Conservation (phyloP, 2,329 filamentous ascomycete species). For the Chrysoporthe austroafricana region DNA sequence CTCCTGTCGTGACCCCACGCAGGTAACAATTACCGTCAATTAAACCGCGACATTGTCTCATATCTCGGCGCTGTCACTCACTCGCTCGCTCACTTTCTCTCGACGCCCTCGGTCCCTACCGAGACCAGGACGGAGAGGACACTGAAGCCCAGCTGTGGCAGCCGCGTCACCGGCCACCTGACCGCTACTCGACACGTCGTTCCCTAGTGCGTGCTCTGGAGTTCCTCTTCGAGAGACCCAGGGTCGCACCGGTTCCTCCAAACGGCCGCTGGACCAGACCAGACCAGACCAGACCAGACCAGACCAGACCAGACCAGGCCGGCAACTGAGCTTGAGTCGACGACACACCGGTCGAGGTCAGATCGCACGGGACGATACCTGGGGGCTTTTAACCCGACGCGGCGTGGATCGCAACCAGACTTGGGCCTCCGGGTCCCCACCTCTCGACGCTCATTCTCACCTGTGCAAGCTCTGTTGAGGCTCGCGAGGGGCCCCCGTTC, state of each 20-base stretch:
- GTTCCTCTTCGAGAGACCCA: not conserved
- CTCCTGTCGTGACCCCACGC: conserved; percentile 21
- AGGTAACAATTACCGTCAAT: conserved; percentile 2
- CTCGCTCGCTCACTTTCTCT: conserved; percentile 1
- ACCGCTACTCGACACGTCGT: conserved; percentile 12
- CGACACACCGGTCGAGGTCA: conserved; percentile 3
- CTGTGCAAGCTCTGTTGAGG: conserved; percentile 17
- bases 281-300: not conserved
- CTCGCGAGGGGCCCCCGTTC: conserved; percentile 3
- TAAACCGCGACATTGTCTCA: conserved; percentile 19
- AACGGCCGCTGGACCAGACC: not conserved
- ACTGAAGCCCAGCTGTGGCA: not conserved
- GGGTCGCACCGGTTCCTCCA: not conserved
- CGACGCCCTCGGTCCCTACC: conserved; percentile 19
- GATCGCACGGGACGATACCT: conserved; percentile 12
- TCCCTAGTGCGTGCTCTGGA: not conserved
- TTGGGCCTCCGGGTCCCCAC: conserved; percentile 21
- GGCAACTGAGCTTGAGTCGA: not conserved
- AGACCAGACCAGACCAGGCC: not conserved
- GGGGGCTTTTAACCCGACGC: conserved; percentile 9
- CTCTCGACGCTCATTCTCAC: conserved; percentile 14
- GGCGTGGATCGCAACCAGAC: conserved; percentile 14
- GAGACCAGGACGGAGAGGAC: conserved; percentile 1
- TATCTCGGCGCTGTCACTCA: not conserved
- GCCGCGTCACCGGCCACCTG: conserved; percentile 3